phyloP scores from a whole-genome alignment of 2,329 filamentous ascomycete genomes.

The Colletotrichum paranaense region DNA sequence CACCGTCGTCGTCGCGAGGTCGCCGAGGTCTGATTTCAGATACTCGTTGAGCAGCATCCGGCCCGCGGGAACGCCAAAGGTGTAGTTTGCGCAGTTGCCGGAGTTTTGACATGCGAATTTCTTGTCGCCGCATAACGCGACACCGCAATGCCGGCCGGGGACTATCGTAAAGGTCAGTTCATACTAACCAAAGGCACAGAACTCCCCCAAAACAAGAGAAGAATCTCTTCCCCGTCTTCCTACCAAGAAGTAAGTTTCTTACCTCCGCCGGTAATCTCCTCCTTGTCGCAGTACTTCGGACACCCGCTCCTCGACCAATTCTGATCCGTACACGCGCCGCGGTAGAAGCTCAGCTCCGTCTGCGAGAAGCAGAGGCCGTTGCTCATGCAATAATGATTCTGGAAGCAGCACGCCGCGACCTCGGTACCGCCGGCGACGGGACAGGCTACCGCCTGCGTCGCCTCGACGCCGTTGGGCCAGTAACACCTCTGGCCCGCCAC shows the following conservation, averaged over 20 bases:
- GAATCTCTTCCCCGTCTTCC: background rate
- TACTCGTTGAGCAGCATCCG: constrained; percentile 20
- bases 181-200: background rate
- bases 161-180: background rate
- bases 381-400: constrained; percentile 27
- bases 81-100: constrained; percentile 25
- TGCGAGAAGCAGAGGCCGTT: constrained; percentile 34
- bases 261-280: background rate
- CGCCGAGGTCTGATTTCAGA: constrained; percentile 9
- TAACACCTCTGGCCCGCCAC: constrained; percentile 23
- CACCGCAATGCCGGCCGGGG: background rate
- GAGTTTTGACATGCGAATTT: constrained; percentile 12
- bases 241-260: background rate
- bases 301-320: constrained; percentile 7
- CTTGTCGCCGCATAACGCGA: constrained; percentile 3
- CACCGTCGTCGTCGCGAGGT: background rate
- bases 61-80: constrained; percentile 1
- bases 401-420: constrained; percentile 27
- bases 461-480: constrained; percentile 10
- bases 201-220: background rate
- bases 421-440: constrained; percentile 12
- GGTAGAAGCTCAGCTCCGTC: constrained; percentile 27
- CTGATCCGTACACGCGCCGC: constrained; percentile 25
- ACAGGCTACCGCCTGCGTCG: background rate
- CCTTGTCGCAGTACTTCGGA: constrained; percentile 24